Percentiles rank a stretch among this genome's conserved stretches.
Conservation (phyloP, 1,284 basidiomycete species). For the Sanghuangporus weigelae region DNA sequence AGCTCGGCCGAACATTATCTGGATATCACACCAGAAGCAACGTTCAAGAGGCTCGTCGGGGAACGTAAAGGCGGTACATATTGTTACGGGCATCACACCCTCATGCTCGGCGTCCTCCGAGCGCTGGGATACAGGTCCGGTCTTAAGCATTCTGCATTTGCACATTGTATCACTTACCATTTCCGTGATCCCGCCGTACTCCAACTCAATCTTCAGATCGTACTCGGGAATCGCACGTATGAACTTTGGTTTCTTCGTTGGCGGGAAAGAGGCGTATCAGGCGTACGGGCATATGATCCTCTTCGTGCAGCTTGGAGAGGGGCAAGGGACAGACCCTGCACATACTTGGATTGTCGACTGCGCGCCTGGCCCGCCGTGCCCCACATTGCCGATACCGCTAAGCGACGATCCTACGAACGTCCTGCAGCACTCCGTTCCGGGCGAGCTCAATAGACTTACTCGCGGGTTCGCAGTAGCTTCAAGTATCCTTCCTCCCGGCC, state of each 20-base stretch:
- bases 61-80: constrained; percentile 15
- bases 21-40: constrained; percentile 17
- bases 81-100: constrained; percentile 19
- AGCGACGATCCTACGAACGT: constrained; percentile 10
- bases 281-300: constrained; percentile 18
- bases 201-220: background rate
- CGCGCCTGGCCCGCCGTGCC: constrained; percentile 18
- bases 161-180: background rate
- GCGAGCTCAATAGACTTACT: background rate
- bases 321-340: constrained; percentile 8
- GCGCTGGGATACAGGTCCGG: constrained; percentile 20
- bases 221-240: constrained; percentile 11
- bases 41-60: constrained; percentile 18
- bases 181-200: background rate
- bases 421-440: background rate
- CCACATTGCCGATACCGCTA: constrained; percentile 18
- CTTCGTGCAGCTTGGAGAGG: constrained; percentile 17
- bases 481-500: background rate
- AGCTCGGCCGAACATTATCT: constrained; percentile 17
- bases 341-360: constrained; percentile 20
- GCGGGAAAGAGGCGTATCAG: constrained; percentile 1
- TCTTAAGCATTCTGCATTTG: background rate
- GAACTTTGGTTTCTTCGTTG: constrained; percentile 3
- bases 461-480: constrained; percentile 6
- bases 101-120: constrained; percentile 20